A percentile compares a stretch with the other conserved stretches of the same genome.
These are phyloP conservation scores for Closterium sp. DNA, from an alignment of 139 green algal genomes.

Conservation along the genomic window DNA sequence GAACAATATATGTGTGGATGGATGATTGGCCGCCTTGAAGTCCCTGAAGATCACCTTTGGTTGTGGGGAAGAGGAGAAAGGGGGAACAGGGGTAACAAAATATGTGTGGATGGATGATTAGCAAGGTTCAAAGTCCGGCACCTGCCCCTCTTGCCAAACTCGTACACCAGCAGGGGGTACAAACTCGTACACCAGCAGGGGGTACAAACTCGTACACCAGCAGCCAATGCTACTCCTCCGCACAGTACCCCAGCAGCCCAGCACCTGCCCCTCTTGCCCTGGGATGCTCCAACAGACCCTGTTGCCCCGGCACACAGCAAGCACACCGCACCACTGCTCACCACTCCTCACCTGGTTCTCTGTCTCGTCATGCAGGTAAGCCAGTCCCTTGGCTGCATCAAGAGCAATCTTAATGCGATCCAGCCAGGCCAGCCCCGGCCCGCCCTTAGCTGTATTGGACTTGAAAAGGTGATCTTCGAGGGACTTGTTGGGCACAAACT, in stretches of 20 bases:
- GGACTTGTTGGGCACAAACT: slow-evolving; percentile 18
- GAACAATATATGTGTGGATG: too few species aligned
- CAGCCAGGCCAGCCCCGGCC: slow-evolving; percentile 9
- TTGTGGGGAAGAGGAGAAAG: too few species aligned
- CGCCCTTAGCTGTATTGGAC: not conserved
- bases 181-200: slow-evolving; percentile 42
- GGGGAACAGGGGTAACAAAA: too few species aligned
- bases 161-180: slow-evolving; percentile 38
- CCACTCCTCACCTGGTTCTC: slow-evolving; percentile 33
- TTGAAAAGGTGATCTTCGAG: slow-evolving; percentile 26
- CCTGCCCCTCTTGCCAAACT: slow-evolving; percentile 69
- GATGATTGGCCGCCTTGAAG: slow-evolving; percentile 58
- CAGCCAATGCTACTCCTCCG: slow-evolving; percentile 24
- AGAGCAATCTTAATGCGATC: slow-evolving; percentile 9
- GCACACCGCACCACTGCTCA: too few species aligned
- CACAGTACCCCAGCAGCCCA: slow-evolving; percentile 1
- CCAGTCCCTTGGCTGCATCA: not conserved
- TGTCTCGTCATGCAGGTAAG: slow-evolving; percentile 43
- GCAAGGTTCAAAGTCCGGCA: slow-evolving; percentile 24
- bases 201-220: slow-evolving; percentile 40
- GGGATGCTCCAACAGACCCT: too few species aligned
- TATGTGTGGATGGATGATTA: too few species aligned
- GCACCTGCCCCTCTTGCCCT: too few species aligned
- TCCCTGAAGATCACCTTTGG: slow-evolving; percentile 16
- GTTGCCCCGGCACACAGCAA: too few species aligned